A percentile compares a stretch with the other conserved stretches of the same genome.
These are phyloP conservation scores for Luffa aegyptiaca DNA, from an alignment of 306 rosid species.

Conservation along the genomic window DNA sequence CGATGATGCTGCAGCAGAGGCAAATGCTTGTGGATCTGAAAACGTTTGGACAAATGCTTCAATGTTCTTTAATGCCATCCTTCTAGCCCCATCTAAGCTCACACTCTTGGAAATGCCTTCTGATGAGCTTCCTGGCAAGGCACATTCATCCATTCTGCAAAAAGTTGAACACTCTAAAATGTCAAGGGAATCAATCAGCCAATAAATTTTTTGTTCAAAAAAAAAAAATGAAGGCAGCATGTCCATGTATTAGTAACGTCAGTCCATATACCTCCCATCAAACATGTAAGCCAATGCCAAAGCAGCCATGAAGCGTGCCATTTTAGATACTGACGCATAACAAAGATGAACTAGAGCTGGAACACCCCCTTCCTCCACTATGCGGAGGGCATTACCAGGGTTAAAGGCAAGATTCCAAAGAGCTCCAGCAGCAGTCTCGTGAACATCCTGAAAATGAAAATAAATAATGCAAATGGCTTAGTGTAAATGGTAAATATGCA, in stretches of 20 bases:
- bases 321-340: slow-evolving; percentile 84
- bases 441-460: slow-evolving; percentile 84
- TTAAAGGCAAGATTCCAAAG: slow-evolving; percentile 99
- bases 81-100: slow-evolving; percentile 89
- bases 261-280: slow-evolving; percentile 74
- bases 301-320: slow-evolving; percentile 99
- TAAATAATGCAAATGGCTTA: neutral
- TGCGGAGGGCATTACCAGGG: slow-evolving; percentile 90
- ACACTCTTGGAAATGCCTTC: slow-evolving; percentile 74
- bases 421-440: slow-evolving; percentile 99
- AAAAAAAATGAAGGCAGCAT: neutral
- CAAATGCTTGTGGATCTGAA: slow-evolving; percentile 82
- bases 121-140: slow-evolving; percentile 59
- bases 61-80: slow-evolving; percentile 89
- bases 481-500: neutral
- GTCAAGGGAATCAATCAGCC: neutral
- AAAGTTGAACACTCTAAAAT: neutral
- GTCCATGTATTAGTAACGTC: neutral
- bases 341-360: slow-evolving; percentile 92
- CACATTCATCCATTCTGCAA: slow-evolving; percentile 96
- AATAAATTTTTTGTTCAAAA: neutral
- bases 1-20: slow-evolving; percentile 79
- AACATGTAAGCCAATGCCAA: slow-evolving; percentile 98
- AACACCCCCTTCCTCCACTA: slow-evolving; percentile 98
- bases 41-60: slow-evolving; percentile 76